Percentiles rank a stretch among this genome's conserved stretches.
Evolutionary conservation across 2,329 filamentous ascomycete species (phyloP).

Genomic region (Fusarium mangiferae): DNA sequence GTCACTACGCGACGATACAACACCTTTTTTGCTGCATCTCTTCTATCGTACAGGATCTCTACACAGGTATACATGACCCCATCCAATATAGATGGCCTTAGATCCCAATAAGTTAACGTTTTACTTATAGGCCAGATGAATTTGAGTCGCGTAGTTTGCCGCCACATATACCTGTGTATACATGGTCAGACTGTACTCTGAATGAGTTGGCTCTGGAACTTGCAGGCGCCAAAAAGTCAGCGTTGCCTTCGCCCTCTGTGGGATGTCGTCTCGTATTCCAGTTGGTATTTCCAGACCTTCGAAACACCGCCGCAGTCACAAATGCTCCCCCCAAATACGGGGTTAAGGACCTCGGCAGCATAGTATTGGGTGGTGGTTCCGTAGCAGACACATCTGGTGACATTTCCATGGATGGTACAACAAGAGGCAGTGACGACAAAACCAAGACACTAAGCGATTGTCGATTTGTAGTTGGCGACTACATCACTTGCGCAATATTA

Average conservation of each 20-base stretch:
- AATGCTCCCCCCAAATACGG: slow-evolving; percentile 67
- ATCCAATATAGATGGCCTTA: neutral
- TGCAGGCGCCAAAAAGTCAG: slow-evolving; percentile 68
- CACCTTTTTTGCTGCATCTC: slow-evolving; percentile 86
- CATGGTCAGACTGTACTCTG: slow-evolving; percentile 84
- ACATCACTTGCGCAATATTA: slow-evolving; percentile 83
- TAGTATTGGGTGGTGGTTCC: slow-evolving; percentile 75
- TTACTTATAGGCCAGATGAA: slow-evolving; percentile 70
- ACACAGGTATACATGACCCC: slow-evolving; percentile 64
- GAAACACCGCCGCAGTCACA: slow-evolving; percentile 43
- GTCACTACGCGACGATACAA: slow-evolving; percentile 75
- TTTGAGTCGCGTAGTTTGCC: slow-evolving; percentile 71
- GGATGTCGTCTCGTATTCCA: slow-evolving; percentile 90
- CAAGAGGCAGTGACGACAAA: slow-evolving; percentile 64
- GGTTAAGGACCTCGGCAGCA: slow-evolving; percentile 83
- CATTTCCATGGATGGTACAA: slow-evolving; percentile 47
- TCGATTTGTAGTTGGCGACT: slow-evolving; percentile 89
- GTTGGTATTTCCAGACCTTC: slow-evolving; percentile 83
- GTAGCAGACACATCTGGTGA: slow-evolving; percentile 55
- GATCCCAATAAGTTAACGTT: neutral
- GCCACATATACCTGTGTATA: slow-evolving; percentile 82
- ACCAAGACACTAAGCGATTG: slow-evolving; percentile 80
- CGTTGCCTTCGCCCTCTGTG: slow-evolving; percentile 78
- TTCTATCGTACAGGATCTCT: slow-evolving; percentile 82
- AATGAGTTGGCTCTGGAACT: slow-evolving; percentile 84